These are phyloP conservation scores for Vigna trinervia DNA, from an alignment of 306 rosid genomes.

Conservation along the genomic window DNA sequence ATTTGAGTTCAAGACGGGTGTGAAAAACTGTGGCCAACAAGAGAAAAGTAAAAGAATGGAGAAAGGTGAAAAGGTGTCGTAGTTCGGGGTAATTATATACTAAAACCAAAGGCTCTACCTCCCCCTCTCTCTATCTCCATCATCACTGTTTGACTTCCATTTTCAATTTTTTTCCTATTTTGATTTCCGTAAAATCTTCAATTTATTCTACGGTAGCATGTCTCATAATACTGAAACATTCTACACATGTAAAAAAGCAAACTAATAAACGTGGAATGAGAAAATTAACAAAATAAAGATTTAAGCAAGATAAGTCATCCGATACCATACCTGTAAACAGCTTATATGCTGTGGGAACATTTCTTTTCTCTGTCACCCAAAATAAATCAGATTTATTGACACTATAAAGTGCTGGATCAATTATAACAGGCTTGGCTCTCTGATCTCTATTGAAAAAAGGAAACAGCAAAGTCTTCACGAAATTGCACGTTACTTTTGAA, in stretches of 20 bases:
- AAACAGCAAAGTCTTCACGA: slow-evolving; percentile 30
- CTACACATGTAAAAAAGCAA: slow-evolving; percentile 13
- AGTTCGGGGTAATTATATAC: slow-evolving; percentile 8
- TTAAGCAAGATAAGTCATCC: slow-evolving; percentile 26
- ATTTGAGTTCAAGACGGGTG: background rate
- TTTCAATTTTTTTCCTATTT: background rate
- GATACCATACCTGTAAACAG: slow-evolving; percentile 75
- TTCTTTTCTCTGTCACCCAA: slow-evolving; percentile 60
- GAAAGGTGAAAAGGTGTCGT: slow-evolving; percentile 2
- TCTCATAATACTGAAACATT: slow-evolving; percentile 37
- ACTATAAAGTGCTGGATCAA: slow-evolving; percentile 62
- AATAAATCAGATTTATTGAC: slow-evolving; percentile 57
- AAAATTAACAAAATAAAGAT: slow-evolving; percentile 28
- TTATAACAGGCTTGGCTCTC: slow-evolving; percentile 61
- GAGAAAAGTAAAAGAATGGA: background rate
- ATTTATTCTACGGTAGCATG: slow-evolving; percentile 27
- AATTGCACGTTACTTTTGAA: background rate
- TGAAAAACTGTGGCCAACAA: background rate
- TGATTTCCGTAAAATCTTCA: slow-evolving; percentile 9
- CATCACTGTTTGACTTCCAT: slow-evolving; percentile 8
- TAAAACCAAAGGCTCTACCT: background rate
- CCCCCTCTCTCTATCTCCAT: background rate
- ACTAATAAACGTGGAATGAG: background rate
- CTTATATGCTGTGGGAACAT: slow-evolving; percentile 70
- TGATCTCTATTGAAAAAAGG: slow-evolving; percentile 50